phyloP scores from a whole-genome alignment of 805 yeast species.

The Spathaspora boniae region DNA sequence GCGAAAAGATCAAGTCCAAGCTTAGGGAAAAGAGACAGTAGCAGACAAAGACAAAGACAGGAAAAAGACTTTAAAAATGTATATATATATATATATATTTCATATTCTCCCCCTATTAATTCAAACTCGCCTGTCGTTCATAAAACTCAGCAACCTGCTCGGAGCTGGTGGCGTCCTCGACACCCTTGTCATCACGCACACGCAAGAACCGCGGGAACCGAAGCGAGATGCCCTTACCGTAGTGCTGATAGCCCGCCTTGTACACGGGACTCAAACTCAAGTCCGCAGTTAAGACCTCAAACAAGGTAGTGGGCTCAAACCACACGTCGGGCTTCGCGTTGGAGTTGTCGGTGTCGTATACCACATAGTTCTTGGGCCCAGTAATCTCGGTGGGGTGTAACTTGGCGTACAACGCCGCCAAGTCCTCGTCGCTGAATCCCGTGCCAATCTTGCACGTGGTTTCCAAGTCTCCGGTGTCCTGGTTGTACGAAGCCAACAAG shows the following conservation, averaged over 20 bases:
- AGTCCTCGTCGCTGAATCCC: constrained; percentile 84
- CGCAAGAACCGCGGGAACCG: constrained; percentile 86
- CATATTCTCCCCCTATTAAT: constrained; percentile 9
- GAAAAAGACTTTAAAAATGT: constrained; percentile 1
- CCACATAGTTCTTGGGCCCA: constrained; percentile 62
- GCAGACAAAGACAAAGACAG: constrained; percentile 2
- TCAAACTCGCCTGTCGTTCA: constrained; percentile 57
- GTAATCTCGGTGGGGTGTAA: constrained; percentile 65
- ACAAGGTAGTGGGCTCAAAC: constrained; percentile 82
- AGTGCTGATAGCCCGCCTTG: constrained; percentile 71
- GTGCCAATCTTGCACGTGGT: constrained; percentile 97
- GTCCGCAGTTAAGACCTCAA: constrained; percentile 92
- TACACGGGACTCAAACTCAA: constrained; percentile 84
- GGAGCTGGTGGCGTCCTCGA: constrained; percentile 83
- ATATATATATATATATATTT: constrained; percentile 2
- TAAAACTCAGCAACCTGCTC: constrained; percentile 84
- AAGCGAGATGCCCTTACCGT: constrained; percentile 81
- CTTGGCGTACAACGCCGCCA: constrained; percentile 54
- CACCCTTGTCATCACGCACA: constrained; percentile 78
- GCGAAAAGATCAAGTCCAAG: constrained; percentile 32
- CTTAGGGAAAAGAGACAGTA: constrained; percentile 33
- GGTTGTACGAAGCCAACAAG: constrained; percentile 83
- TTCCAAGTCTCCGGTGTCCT: constrained; percentile 88
- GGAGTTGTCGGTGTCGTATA: constrained; percentile 57
- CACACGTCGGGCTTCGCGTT: constrained; percentile 86